Conservation (phyloP, 176 grass and related monocot species). For the Saccharum spontaneum region DNA sequence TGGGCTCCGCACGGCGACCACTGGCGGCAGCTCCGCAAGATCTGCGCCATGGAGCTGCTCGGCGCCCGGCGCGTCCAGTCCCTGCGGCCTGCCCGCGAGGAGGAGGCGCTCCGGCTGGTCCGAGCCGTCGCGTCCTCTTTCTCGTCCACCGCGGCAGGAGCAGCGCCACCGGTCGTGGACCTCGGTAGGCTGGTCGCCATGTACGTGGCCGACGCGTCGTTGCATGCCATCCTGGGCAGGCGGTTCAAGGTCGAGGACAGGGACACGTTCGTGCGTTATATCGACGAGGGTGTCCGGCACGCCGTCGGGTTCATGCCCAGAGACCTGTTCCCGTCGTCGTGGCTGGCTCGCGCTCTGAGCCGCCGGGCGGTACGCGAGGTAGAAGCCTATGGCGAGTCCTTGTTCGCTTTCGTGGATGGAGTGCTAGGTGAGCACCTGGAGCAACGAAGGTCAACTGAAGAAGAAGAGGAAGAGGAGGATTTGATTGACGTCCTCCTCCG, state of each 20-base stretch:
- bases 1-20: conserved; percentile 19
- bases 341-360: neutral
- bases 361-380: neutral
- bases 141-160: no score
- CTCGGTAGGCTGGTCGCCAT: no score
- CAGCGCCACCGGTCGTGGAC: no score
- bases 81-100: neutral
- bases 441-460: neutral
- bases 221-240: neutral
- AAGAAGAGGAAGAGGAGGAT: neutral
- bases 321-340: neutral
- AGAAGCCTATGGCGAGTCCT: neutral
- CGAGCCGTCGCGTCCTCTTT: no score
- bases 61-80: neutral
- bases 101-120: neutral
- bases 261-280: neutral
- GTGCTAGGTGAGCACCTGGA: neutral
- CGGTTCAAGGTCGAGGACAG: neutral
- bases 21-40: conserved; percentile 47
- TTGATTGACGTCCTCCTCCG: neutral
- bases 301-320: neutral
- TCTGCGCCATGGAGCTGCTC: conserved; percentile 37
- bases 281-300: neutral
- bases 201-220: no score
- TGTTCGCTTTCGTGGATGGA: neutral